phyloP scores from a whole-genome alignment of 257 asterid species.

The Solanum acaule region DNA sequence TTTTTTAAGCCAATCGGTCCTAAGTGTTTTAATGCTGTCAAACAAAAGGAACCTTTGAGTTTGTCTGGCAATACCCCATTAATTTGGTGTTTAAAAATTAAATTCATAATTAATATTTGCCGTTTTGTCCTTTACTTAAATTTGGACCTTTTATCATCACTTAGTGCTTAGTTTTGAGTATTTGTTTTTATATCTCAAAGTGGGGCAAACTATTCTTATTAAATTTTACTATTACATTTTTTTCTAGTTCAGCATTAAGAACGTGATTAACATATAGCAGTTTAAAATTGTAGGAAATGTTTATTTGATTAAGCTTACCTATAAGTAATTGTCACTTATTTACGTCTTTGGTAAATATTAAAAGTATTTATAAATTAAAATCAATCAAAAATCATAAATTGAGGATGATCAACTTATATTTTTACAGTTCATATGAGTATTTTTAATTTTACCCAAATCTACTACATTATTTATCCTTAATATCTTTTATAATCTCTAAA shows the following conservation, averaged over 20 bases:
- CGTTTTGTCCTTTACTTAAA: conserved; percentile 34
- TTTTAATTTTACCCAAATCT: too few species aligned
- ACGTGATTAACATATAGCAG: background rate
- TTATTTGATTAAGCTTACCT: background rate
- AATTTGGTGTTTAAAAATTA: conserved; percentile 15
- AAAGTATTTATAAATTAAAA: too few species aligned
- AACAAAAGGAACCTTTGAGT: background rate
- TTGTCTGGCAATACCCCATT: background rate
- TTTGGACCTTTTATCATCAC: conserved; percentile 44
- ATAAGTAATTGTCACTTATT: background rate
- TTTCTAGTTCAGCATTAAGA: background rate
- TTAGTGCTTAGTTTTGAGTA: conserved; percentile 19
- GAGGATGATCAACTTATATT: background rate
- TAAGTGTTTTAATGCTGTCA: background rate
- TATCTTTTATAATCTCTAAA: background rate
- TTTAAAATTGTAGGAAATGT: background rate
- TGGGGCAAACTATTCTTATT: conserved; percentile 1
- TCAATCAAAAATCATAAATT: background rate
- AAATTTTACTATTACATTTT: background rate
- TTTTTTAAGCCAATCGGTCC: too few species aligned
- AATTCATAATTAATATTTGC: conserved; percentile 21
- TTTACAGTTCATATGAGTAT: background rate
- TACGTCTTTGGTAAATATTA: too few species aligned
- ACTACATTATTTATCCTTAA: background rate
- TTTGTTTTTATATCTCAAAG: conserved; percentile 8